Base-by-base conservation (phyloP, 106 monocot genomes). In the Iris macrosiphon region DNA sequence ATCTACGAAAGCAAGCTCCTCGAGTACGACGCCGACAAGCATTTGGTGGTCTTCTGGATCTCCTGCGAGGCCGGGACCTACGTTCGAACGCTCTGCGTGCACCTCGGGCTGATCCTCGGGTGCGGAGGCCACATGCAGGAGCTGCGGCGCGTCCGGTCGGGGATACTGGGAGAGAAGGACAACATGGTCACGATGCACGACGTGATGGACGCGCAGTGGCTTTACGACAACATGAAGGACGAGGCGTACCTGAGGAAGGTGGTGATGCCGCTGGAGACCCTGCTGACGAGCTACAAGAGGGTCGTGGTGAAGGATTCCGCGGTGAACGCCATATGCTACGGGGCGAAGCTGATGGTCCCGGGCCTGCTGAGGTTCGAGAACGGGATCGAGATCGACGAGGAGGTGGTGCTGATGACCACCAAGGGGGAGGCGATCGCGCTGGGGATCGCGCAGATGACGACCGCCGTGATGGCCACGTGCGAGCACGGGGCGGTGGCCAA, bases 101-200 rank as follows among this genome's bases (percentile, higher is more conserved):
- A 93, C 56, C 52, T 93, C 4, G 93, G 93, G 0, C 60, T 93
- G 14, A 48, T 93, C 20, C 74, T 93, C 14, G 93, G 93, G 13
- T 83, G 87, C 17, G 93, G 93, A 0, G 87, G 65, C 7, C 93
- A 93, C 45, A 93, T 93, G 93, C 93, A 93, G 80, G 93, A 93
- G 72, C 75, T 93, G 54, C 63, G 93, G 24, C 62, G 93, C 24
- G 93, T 93, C 19, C 54, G 93, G n/a, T 88, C 87, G 0, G 93
- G 93, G 4, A 93, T 93, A 29, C 68, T 93, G 4, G 93, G 93
- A 0, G 93, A 93, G 77, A 71, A 52, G 22, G 93, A 93, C 28
- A 93, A 93, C 57, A 93, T 93, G 93, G 93, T 93, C 8, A 93
- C 93, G 0, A 93, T 93, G 93, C 93, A 93, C 29, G 93, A 93